Evolutionary conservation across 768 basidiomycete genomes (phyloP), one percentile per base, ranked within the genome.

Genomic region (Tephrocybe sp.): DNA sequence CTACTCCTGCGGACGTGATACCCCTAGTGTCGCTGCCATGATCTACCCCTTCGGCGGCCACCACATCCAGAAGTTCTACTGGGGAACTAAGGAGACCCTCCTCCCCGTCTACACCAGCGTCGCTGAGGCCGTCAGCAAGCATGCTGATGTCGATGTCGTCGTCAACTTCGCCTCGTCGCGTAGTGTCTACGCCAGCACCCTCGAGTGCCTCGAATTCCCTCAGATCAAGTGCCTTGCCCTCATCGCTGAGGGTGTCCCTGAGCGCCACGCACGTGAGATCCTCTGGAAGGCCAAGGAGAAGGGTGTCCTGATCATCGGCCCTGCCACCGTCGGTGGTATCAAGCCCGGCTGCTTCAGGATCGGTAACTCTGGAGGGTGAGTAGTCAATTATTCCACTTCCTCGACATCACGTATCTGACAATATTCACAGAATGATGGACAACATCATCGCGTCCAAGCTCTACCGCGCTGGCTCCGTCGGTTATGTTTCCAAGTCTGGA

Each of bases 61-160:
- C 75, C 97, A 98, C 75, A 97, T 98, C 71, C 97, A 99, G 76
- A 99, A 99, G 77, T 98, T 99, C 83, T 98, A 99, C 82, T 98
- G 97, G 97, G 97, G 97, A 48, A 98, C 97, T 32, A 93, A 92
- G 77, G 97, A 98, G 79, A 96, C 96, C 3, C 87, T 99, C 40
- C 84, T 99, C 31, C 97, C 97, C 43, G 96, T 99, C 35, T 99
- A 97, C 78, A 96, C 95, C 16, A 83, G 83, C 47, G 79, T 97
- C 58, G 83, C 82, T 46, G 96, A 98, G 64, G 96, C 96, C 12
- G 84, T 88, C 57, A 78, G 83, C 70, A 99, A 98, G 78, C 96
- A 98, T 74, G 82, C 89, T 24, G 96, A 99, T 60, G 95, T 90
- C 51, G 96, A 98, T 64, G 93, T 96, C 46, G 87, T 98, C 26